Evolutionary conservation across 2,329 filamentous ascomycete genomes (phyloP), one percentile per base, ranked within the genome.

Genomic region (Hypoxylon sp.): DNA sequence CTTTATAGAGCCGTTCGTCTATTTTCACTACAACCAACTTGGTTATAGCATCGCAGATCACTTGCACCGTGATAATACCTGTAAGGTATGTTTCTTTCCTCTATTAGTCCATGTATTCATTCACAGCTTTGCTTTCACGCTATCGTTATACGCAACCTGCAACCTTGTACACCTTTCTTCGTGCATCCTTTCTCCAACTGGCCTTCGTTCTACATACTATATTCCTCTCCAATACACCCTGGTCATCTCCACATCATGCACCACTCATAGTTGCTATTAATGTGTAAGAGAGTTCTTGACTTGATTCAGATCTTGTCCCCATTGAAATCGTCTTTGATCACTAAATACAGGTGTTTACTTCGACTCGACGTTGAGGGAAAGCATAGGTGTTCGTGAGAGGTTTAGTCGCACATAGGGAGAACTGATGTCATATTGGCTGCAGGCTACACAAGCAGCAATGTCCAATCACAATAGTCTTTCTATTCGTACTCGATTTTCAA

Each of bases 81-180:
- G 35, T 55, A 68, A 51, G 68, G 70, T 72, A 71, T 64, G 70
- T 72, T 37, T 33, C 29, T 60, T 56, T 47, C 37, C 31, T 31
- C 59, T 51, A 53, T 37, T 48, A 31, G 10, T 22, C 48, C 48
- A 35, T 57, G 44, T 70, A 56, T 39, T 62, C 53, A 5, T 54
- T 26, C 35, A 42, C 53, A 55, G 22, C 26, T 33, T 47, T 50
- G 44, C 52, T 64, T 59, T 37, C 33, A 9, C 47, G 22, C 29
- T 19, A 56, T 53, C 26, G 48, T 54, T 58, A 59, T 31, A 52
- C 57, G 42, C 29, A 61, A 39, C 44, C 19, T n/a, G n/a, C n/a
- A n/a, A n/a, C n/a, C 35, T 58, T 65, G 57, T 44, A 65, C 47
- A 57, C 31, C 29, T 54, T 4, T 17, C 22, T 51, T 37, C 26